Evolutionary conservation across 164 flowering plant genomes (phyloP).

Genomic region (Umbellularia californica): DNA sequence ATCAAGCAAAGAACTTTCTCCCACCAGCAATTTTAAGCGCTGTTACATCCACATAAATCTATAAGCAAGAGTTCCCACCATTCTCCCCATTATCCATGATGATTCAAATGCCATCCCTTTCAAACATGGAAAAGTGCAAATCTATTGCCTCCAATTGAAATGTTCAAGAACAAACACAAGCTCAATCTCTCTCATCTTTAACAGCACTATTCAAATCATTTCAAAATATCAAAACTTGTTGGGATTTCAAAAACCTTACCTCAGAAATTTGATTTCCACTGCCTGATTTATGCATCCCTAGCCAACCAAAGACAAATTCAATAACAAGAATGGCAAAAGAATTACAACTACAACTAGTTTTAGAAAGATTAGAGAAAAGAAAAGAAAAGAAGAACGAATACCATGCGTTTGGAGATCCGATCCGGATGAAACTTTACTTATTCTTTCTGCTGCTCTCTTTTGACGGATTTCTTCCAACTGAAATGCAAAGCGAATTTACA

Average conservation of each 20-base stretch:
- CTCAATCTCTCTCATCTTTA: too few relatives aligned
- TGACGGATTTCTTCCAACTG: conserved; percentile 94
- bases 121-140: too few relatives aligned
- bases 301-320: not conserved
- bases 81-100: too few relatives aligned
- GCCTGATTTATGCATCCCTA: conserved; percentile 55
- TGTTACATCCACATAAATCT: too few relatives aligned
- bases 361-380: not conserved
- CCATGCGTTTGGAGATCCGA: conserved; percentile 60
- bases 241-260: conserved; percentile 32
- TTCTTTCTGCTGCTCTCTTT: conserved; percentile 79
- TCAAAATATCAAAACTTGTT: not conserved
- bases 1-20: too few relatives aligned
- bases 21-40: too few relatives aligned
- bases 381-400: conserved; percentile 10
- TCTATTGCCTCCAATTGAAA: too few relatives aligned
- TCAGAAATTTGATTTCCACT: conserved; percentile 57
- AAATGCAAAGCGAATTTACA: not conserved
- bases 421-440: conserved; percentile 61
- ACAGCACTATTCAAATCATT: too few relatives aligned
- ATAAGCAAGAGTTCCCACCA: too few relatives aligned
- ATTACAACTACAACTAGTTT: conserved; percentile 19
- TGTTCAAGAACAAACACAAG: not conserved
- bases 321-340: not conserved
- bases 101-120: too few relatives aligned